Evolutionary conservation across 2,329 filamentous ascomycete genomes (phyloP).

Genomic region (Aureobasidium melanogenum): DNA sequence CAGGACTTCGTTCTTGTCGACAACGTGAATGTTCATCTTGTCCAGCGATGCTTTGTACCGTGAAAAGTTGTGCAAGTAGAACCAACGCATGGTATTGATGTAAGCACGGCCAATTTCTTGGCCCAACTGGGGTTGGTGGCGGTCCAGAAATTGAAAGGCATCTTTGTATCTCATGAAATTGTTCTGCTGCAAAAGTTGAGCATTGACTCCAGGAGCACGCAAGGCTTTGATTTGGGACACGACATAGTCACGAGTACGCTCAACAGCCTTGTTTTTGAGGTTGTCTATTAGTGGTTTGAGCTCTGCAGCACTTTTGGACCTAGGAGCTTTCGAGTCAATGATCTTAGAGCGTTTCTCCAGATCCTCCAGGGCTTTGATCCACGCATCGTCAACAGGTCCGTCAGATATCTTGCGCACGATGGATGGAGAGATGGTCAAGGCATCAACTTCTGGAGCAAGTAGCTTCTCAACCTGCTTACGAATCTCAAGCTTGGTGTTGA

Average conservation of each 20-base stretch:
- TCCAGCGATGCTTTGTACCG: constrained; percentile 77
- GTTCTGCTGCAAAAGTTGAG: constrained; percentile 92
- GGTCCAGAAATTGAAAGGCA: constrained; percentile 74
- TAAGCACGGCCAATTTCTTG: constrained; percentile 90
- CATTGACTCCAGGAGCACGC: constrained; percentile 90
- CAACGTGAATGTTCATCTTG: constrained; percentile 71
- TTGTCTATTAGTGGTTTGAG: constrained; percentile 77
- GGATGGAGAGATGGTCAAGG: constrained; percentile 77
- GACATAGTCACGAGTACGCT: constrained; percentile 88
- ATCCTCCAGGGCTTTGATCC: constrained; percentile 75
- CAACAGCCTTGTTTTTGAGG: constrained; percentile 78
- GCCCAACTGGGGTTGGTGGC: constrained; percentile 72
- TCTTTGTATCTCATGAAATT: constrained; percentile 84
- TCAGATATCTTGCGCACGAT: constrained; percentile 80
- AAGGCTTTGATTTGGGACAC: constrained; percentile 91
- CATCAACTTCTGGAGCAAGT: constrained; percentile 80
- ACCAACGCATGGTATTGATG: constrained; percentile 98
- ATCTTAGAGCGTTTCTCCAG: constrained; percentile 68
- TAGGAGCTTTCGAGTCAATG: constrained; percentile 57
- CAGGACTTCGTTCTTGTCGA: constrained; percentile 77
- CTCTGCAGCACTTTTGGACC: constrained; percentile 71
- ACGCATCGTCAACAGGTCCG: constrained; percentile 80
- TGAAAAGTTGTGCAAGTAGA: constrained; percentile 84
- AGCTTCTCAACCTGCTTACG: constrained; percentile 81
- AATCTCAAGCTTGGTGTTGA: constrained; percentile 82